A percentile compares a stretch with the other conserved stretches of the same genome.
Conservation (phyloP, 2,329 filamentous ascomycete species). For the Fusarium nurragi region DNA sequence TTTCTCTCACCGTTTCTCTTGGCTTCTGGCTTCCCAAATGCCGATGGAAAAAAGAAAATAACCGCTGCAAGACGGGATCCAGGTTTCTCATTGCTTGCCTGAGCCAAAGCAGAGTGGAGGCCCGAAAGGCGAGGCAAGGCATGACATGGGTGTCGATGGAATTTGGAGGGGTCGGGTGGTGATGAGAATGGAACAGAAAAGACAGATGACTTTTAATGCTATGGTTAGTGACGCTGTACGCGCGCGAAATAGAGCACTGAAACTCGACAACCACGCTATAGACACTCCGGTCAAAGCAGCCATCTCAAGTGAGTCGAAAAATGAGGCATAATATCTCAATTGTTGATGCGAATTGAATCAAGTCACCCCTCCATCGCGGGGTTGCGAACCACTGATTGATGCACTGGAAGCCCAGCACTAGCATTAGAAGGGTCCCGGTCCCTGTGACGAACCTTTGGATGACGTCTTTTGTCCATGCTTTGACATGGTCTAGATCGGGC, state of each 20-base stretch:
- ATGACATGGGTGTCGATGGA: background rate
- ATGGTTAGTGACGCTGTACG: slow-evolving; percentile 10
- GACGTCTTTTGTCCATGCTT: slow-evolving; percentile 24
- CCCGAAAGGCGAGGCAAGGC: slow-evolving; percentile 16
- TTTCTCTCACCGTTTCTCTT: slow-evolving; percentile 23
- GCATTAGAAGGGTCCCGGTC: slow-evolving; percentile 6
- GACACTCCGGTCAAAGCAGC: slow-evolving; percentile 10
- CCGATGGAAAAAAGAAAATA: slow-evolving; percentile 20
- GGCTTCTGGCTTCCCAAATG: slow-evolving; percentile 7
- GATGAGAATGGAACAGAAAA: slow-evolving; percentile 16
- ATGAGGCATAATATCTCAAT: slow-evolving; percentile 31
- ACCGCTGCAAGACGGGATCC: slow-evolving; percentile 5
- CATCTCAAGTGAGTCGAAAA: background rate
- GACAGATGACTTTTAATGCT: background rate
- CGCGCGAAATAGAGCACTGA: background rate
- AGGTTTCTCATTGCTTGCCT: background rate
- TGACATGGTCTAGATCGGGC: slow-evolving; percentile 30
- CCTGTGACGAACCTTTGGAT: slow-evolving; percentile 23
- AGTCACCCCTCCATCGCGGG: slow-evolving; percentile 35
- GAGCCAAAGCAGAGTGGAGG: slow-evolving; percentile 7
- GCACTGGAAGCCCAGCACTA: slow-evolving; percentile 5
- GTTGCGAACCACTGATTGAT: slow-evolving; percentile 22
- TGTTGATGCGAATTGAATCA: slow-evolving; percentile 11
- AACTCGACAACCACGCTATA: slow-evolving; percentile 2
- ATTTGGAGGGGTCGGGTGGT: slow-evolving; percentile 21